These are phyloP conservation scores for Aureobasidium uvarum DNA, from an alignment of 2,329 filamentous ascomycete species.

Conservation along the genomic window DNA sequence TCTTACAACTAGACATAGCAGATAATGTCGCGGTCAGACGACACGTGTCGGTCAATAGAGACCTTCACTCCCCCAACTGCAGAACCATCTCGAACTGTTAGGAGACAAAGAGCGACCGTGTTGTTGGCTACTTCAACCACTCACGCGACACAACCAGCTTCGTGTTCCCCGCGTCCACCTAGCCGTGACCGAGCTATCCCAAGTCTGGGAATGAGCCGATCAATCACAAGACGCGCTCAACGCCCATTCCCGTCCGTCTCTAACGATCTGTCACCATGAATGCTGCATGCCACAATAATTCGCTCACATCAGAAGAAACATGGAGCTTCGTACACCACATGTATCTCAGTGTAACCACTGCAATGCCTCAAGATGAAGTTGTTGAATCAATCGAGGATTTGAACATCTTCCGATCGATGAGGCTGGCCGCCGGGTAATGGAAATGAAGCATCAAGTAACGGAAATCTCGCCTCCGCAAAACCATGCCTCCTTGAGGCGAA, in stretches of 20 bases:
- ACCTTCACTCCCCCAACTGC: too few species aligned
- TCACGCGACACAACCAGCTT: constrained; percentile 20
- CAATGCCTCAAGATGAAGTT: neutral
- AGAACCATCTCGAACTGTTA: constrained; percentile 2
- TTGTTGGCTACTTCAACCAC: neutral
- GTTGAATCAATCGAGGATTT: neutral
- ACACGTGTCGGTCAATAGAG: neutral
- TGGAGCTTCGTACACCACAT: neutral
- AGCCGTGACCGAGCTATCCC: constrained; percentile 14
- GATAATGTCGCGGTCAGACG: neutral
- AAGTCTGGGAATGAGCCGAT: constrained; percentile 9
- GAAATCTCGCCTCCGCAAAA: constrained; percentile 20
- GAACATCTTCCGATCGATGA: neutral
- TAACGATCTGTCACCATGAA: neutral
- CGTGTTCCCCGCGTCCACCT: neutral
- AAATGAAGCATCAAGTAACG: constrained; percentile 25
- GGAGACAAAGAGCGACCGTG: neutral
- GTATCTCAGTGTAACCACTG: neutral
- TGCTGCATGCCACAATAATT: neutral
- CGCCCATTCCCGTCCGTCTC: neutral
- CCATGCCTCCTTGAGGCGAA: constrained; percentile 4
- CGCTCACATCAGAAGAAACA: neutral
- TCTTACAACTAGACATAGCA: neutral
- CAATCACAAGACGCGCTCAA: constrained; percentile 25
- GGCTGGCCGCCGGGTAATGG: neutral